Conservation (phyloP, 2,329 filamentous ascomycete species). For the Fusarium robinianum region DNA sequence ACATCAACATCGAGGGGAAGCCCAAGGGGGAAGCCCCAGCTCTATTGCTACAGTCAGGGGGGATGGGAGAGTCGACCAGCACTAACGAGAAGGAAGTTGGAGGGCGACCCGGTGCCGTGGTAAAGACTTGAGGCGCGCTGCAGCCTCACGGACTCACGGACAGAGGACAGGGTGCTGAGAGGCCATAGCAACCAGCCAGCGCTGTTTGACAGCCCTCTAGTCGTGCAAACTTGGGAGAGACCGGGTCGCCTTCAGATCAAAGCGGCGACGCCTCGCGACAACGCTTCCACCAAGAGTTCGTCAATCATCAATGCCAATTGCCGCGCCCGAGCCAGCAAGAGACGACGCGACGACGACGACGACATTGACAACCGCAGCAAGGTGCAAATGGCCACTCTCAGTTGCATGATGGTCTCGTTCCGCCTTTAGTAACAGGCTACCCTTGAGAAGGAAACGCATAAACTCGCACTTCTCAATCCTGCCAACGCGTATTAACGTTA, state of each 20-base stretch:
- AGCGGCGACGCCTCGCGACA: slow-evolving; percentile 17
- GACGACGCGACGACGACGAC: slow-evolving; percentile 4
- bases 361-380: slow-evolving; percentile 6
- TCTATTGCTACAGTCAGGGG: slow-evolving; percentile 1
- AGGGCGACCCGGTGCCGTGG: slow-evolving; percentile 27
- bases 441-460: no score
- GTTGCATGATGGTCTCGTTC: slow-evolving; percentile 3
- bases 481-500: no score
- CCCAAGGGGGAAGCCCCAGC: slow-evolving; percentile 8
- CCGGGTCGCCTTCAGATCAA: slow-evolving; percentile 14
- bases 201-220: background rate
- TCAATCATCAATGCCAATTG: slow-evolving; percentile 1
- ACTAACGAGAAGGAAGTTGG: slow-evolving; percentile 13
- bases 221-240: slow-evolving; percentile 7
- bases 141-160: slow-evolving; percentile 20
- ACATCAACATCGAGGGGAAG: slow-evolving; percentile 10
- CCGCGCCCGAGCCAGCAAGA: slow-evolving; percentile 8
- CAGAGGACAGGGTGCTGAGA: slow-evolving; percentile 11
- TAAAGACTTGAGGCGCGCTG: slow-evolving; percentile 25
- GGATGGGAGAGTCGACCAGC: slow-evolving; percentile 10
- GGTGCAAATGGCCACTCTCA: slow-evolving; percentile 1
- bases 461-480: no score
- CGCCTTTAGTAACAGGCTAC: no score
- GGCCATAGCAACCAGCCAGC: slow-evolving; percentile 5
- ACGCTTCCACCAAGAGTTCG: slow-evolving; percentile 8